A percentile compares a stretch with the other conserved stretches of the same genome.
Evolutionary conservation across 495 filamentous ascomycete species (phyloP).

Genomic region (Hypoxylon perforatum): DNA sequence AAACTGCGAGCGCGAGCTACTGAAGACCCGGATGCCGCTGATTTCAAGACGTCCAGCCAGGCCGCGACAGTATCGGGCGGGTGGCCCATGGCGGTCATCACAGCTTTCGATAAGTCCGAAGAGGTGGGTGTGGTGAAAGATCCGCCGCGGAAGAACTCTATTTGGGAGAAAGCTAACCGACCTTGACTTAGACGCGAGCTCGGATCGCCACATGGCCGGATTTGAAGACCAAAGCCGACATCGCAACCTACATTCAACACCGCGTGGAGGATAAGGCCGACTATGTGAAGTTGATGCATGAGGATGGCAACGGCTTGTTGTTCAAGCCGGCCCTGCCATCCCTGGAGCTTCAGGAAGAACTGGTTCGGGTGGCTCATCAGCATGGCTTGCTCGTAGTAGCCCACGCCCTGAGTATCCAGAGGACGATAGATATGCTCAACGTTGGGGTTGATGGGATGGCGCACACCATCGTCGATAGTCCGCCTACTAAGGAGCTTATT

Average conservation of each 20-base stretch:
- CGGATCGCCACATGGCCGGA: constrained; percentile 11
- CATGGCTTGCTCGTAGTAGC: constrained; percentile 28
- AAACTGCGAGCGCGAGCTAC: constrained; percentile 13
- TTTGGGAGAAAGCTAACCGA: constrained; percentile 6
- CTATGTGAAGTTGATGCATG: constrained; percentile 36
- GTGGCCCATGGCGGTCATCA: constrained; percentile 25
- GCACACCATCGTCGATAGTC: constrained; percentile 30
- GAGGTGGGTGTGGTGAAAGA: constrained; percentile 5
- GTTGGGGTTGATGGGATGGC: constrained; percentile 27
- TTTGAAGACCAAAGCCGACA: constrained; percentile 13
- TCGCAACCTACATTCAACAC: constrained; percentile 18
- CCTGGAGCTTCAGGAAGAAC: constrained; percentile 17
- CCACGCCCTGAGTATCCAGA: constrained; percentile 23
- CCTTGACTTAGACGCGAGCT: constrained; percentile 7
- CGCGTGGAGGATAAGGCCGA: constrained; percentile 29
- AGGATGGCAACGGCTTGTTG: constrained; percentile 26
- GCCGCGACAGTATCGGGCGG: constrained; percentile 26
- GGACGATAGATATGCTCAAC: constrained; percentile 26
- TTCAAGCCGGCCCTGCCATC: constrained; percentile 15
- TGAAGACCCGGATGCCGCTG: constrained; percentile 18
- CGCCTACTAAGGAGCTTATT: constrained; percentile 24
- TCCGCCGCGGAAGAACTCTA: background rate
- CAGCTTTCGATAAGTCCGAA: constrained; percentile 17
- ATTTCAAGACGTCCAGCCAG: constrained; percentile 29
- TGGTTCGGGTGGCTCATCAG: constrained; percentile 22